phyloP scores from a whole-genome alignment of 345 rosid genomes.

The Aegle marmelos region DNA sequence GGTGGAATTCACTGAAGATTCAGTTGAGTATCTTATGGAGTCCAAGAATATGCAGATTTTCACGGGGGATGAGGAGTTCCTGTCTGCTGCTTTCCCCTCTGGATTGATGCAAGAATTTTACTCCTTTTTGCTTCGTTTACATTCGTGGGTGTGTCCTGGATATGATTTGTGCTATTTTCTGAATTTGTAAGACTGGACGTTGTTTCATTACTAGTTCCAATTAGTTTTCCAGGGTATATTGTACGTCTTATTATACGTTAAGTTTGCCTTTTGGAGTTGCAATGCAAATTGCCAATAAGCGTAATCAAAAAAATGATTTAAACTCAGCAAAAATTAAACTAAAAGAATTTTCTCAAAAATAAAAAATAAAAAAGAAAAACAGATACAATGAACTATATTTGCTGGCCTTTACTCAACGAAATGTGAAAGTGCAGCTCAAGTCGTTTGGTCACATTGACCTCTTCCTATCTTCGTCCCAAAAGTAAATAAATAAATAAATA shows the following conservation, averaged over 20 bases:
- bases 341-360: not conserved
- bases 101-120: constrained; percentile 6
- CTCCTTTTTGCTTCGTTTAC: not conserved
- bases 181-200: not conserved
- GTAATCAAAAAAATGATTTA: no score
- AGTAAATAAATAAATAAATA: not conserved
- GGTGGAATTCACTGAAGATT: constrained; percentile 46
- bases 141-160: not conserved
- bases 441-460: not conserved
- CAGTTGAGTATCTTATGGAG: constrained; percentile 48
- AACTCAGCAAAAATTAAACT: no score
- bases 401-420: not conserved
- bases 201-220: not conserved
- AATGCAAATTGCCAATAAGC: no score
- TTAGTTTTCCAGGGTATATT: not conserved
- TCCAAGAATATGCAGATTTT: constrained; percentile 51
- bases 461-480: not conserved
- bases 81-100: constrained; percentile 32
- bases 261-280: not conserved
- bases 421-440: not conserved
- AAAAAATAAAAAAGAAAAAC: no score
- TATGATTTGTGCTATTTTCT: not conserved
- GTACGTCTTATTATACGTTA: not conserved
- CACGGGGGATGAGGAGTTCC: constrained; percentile 50
- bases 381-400: not conserved